Conservation (phyloP, 1,139 yeast genomes). For the Taphrina confusa region DNA sequence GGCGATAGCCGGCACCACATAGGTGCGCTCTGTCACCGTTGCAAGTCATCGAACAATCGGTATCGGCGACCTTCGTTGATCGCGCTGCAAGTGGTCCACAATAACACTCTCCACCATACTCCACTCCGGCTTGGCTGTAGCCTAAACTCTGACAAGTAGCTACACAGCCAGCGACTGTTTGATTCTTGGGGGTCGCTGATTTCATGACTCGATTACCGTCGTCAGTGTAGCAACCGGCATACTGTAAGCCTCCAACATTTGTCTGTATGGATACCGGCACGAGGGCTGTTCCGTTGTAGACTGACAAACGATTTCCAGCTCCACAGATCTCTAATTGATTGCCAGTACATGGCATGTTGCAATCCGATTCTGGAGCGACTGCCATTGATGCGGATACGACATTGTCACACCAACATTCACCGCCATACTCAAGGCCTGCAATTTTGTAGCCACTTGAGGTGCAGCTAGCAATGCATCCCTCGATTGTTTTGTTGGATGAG, state of each 20-base stretch:
- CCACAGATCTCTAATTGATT: conserved; percentile 24
- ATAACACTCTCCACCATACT: conserved; percentile 18
- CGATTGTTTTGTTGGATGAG: conserved; percentile 15
- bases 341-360: conserved; percentile 34
- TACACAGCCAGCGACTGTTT: conserved; percentile 20
- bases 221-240: conserved; percentile 23
- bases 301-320: conserved; percentile 23
- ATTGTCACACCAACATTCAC: conserved; percentile 36
- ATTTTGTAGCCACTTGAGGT: conserved; percentile 28
- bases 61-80: conserved; percentile 14
- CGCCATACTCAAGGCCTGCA: conserved; percentile 36
- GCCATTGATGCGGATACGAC: conserved; percentile 17
- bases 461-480: conserved; percentile 22
- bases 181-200: background rate
- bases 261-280: conserved; percentile 10
- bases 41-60: conserved; percentile 14
- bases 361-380: conserved; percentile 18
- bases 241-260: conserved; percentile 17
- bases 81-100: conserved; percentile 16
- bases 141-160: conserved; percentile 10
- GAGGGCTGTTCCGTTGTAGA: conserved; percentile 25
- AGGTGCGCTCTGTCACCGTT: conserved; percentile 1
- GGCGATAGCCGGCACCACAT: conserved; percentile 25
- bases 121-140: conserved; percentile 16
- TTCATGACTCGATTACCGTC: conserved; percentile 17